A percentile compares a stretch with the other conserved stretches of the same genome.
Evolutionary conservation across 2,329 filamentous ascomycete genomes (phyloP).

Genomic region (Epichloe sp.): DNA sequence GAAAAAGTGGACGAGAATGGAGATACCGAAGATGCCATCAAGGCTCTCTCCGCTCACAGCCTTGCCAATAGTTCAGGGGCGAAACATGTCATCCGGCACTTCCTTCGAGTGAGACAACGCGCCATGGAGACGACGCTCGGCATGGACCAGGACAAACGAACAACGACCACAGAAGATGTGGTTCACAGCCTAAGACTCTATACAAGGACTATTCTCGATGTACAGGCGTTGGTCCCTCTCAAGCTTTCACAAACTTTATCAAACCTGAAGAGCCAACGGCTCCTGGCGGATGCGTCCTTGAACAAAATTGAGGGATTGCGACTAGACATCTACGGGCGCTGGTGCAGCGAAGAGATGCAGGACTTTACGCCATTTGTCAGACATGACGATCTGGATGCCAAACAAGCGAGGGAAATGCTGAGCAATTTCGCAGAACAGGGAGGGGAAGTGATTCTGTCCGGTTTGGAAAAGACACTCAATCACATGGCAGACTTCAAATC

Average conservation of each 20-base stretch:
- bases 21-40: conserved; percentile 44
- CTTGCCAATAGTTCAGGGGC: conserved; percentile 69
- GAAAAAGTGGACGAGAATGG: conserved; percentile 43
- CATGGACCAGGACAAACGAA: conserved; percentile 27
- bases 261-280: conserved; percentile 52
- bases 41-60: conserved; percentile 70
- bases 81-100: conserved; percentile 65
- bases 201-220: conserved; percentile 62
- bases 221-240: conserved; percentile 61
- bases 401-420: conserved; percentile 47
- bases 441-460: conserved; percentile 46
- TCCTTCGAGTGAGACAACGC: conserved; percentile 59
- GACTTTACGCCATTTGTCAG: conserved; percentile 81
- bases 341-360: conserved; percentile 71
- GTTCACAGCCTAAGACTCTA: conserved; percentile 58
- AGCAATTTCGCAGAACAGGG: conserved; percentile 50
- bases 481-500: conserved; percentile 51
- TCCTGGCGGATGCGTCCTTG: conserved; percentile 61
- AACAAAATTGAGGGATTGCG: conserved; percentile 55
- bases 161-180: conserved; percentile 34
- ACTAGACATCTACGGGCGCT: conserved; percentile 63
- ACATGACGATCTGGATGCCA: conserved; percentile 58
- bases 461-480: conserved; percentile 46
- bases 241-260: conserved; percentile 57
- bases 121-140: conserved; percentile 53